Evolutionary conservation across 192 early-diverging fungal genomes (phyloP).

Genomic region (Coemansia sp.): DNA sequence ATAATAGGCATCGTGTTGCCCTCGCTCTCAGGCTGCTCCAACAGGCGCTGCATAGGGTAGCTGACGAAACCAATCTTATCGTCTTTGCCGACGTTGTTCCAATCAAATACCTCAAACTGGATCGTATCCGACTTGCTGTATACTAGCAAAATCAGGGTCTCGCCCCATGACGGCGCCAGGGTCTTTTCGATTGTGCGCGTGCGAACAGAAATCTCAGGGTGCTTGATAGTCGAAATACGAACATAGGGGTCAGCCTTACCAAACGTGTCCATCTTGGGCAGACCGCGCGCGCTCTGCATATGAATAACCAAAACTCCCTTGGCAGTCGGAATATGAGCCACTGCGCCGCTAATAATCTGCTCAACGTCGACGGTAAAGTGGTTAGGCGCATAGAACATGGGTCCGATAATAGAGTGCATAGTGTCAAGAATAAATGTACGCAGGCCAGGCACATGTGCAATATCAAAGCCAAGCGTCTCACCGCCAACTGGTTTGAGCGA

Average conservation of each 20-base stretch:
- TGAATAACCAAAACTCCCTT: conserved; percentile 85
- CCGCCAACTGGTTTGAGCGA: conserved; percentile 87
- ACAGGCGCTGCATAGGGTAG: conserved; percentile 54
- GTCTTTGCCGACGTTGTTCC: conserved; percentile 75
- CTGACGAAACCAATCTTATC: conserved; percentile 58
- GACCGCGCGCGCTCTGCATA: conserved; percentile 75
- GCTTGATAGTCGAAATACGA: conserved; percentile 67
- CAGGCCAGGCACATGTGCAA: conserved; percentile 87
- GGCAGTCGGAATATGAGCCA: conserved; percentile 66
- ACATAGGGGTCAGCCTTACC: conserved; percentile 92
- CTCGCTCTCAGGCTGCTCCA: conserved; percentile 56
- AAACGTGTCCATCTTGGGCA: conserved; percentile 87
- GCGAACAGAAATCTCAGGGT: conserved; percentile 62
- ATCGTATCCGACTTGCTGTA: conserved; percentile 76
- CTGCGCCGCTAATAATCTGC: conserved; percentile 72
- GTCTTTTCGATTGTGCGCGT: conserved; percentile 75
- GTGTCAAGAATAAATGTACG: conserved; percentile 74
- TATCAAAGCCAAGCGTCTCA: conserved; percentile 82
- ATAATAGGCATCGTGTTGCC: conserved; percentile 50
- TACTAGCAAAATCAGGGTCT: conserved; percentile 76
- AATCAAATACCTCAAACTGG: conserved; percentile 80
- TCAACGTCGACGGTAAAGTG: conserved; percentile 79
- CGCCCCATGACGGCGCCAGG: conserved; percentile 84
- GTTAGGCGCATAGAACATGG: conserved; percentile 87
- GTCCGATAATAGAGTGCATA: conserved; percentile 71